Percentiles rank a stretch among this genome's conserved stretches.
phyloP scores from a whole-genome alignment of 192 early-diverging fungal species.

The Coemansia sp. region DNA sequence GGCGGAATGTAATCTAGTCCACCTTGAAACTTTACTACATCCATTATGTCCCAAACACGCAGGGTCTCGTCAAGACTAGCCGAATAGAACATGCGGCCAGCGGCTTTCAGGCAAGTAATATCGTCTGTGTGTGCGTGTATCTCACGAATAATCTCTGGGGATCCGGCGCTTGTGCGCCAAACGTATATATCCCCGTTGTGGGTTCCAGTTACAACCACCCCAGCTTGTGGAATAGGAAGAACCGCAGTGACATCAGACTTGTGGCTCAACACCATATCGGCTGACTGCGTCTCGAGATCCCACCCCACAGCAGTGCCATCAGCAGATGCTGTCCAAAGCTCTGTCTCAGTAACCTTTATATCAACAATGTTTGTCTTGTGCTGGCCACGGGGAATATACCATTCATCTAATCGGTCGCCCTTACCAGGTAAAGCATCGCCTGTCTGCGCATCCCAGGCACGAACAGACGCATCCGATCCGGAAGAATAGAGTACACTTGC shows the following conservation, averaged over 20 bases:
- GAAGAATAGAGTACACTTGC: constrained; percentile 39
- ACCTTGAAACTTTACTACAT: constrained; percentile 41
- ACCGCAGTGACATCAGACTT: constrained; percentile 76
- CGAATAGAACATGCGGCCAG: constrained; percentile 70
- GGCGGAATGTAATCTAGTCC: constrained; percentile 32
- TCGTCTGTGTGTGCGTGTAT: constrained; percentile 92
- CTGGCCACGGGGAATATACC: constrained; percentile 60
- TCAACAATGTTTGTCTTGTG: constrained; percentile 82
- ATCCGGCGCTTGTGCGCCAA: constrained; percentile 65
- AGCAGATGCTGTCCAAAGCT: constrained; percentile 87
- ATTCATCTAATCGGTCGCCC: constrained; percentile 14
- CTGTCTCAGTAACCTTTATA: constrained; percentile 62
- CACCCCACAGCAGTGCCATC: constrained; percentile 88
- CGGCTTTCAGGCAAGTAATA: constrained; percentile 65
- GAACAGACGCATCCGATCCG: constrained; percentile 59
- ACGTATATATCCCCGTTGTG: constrained; percentile 84
- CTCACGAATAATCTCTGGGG: constrained; percentile 58
- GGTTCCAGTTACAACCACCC: constrained; percentile 77
- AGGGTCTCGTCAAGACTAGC: constrained; percentile 85
- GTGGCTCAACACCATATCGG: constrained; percentile 77
- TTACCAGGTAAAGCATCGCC: constrained; percentile 51
- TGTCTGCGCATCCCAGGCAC: constrained; percentile 69
- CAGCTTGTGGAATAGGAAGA: constrained; percentile 60
- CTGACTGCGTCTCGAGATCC: constrained; percentile 71
- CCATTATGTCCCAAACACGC: constrained; percentile 74